Evolutionary conservation across 2,329 filamentous ascomycete species (phyloP), one percentile per base, ranked within the genome.

Genomic region (Drechslera avenae): DNA sequence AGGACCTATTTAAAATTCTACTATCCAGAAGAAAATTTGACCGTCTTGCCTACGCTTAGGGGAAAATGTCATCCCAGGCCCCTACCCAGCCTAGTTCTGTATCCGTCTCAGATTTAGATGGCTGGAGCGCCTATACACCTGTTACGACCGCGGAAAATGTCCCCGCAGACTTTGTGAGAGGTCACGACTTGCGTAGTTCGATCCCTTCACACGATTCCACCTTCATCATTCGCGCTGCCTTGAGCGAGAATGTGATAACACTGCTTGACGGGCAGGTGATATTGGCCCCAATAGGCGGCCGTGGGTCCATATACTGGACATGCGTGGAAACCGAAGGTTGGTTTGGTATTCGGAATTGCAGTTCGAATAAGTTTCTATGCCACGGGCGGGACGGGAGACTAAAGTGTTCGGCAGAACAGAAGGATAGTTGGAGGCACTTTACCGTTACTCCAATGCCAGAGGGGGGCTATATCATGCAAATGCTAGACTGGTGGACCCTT

Each of bases 401-500:
- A 2, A 47, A 46, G 39, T 56, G 54, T 36, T 17, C 37, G 7
- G 50, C 39, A 14, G 23, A 40, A n/a, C 33, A 51, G 14, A 21
- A 42, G 6, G 12, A 47, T 13, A 9, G 34, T 12, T 42, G n/a
- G 46, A 44, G 42, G 18, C 40, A 50, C 9, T 48, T 50, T 35
- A 50, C 50, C 8, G 33, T 56, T 33, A 53, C 50, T 10, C 54
- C 46, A 23, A 39, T 54, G 6, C 42, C 54, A 42, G 34, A 47
- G 21, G 46, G 45, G 3, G 54, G 54, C 2, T 54, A 56, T 14
- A 45, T 56, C 16, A 47, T 56, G 50, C 54, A 54, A n/a, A 53
- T 54, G 54, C n/a, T 44, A 19, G 54, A 56, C 35, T 56, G 50
- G 54, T 54, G 46, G 50, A 44, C 18, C 12, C 50, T 56, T 23